Percentiles rank a stretch among this genome's conserved stretches.
Conservation (phyloP, 306 rosid genomes). For the Corylus americana region DNA sequence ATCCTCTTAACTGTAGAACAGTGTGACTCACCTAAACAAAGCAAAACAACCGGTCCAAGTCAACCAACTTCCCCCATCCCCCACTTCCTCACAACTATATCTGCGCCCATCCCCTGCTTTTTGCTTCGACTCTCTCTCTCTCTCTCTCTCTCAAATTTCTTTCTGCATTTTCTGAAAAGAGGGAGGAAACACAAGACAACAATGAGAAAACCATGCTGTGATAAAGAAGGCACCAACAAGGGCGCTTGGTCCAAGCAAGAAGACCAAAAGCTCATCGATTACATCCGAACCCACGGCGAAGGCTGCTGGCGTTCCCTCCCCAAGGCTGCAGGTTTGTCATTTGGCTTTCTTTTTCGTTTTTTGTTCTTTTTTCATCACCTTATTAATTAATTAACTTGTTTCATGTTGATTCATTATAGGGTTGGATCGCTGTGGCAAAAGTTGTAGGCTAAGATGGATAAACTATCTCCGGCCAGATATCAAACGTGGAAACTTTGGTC, state of each 20-base stretch:
- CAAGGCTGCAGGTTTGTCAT: slow-evolving; percentile 58
- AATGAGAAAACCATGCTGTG: slow-evolving; percentile 75
- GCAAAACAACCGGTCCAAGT: slow-evolving; percentile 73
- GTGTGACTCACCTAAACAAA: slow-evolving; percentile 35
- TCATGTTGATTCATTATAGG: slow-evolving; percentile 38
- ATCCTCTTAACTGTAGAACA: not conserved
- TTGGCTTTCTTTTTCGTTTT: not conserved
- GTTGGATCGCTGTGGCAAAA: slow-evolving; percentile 71
- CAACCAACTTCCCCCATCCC: slow-evolving; percentile 25
- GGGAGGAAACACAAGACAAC: not conserved
- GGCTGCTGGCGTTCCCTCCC: slow-evolving; percentile 78
- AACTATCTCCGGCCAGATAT: slow-evolving; percentile 70
- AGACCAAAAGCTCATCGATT: slow-evolving; percentile 67
- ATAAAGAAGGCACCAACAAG: slow-evolving; percentile 57
- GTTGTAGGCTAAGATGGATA: slow-evolving; percentile 80
- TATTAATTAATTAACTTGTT: not conserved
- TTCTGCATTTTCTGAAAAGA: not conserved
- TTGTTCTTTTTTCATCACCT: not conserved
- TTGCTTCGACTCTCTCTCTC: not conserved
- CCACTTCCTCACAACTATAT: slow-evolving; percentile 20
- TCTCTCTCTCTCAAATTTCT: not conserved
- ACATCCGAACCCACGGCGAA: slow-evolving; percentile 61
- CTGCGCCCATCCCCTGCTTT: slow-evolving; percentile 27
- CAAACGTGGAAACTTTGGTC: slow-evolving; percentile 66
- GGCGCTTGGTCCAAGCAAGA: slow-evolving; percentile 81